phyloP scores from a whole-genome alignment of 164 flowering plant species.

The Chimonanthus praecox region DNA sequence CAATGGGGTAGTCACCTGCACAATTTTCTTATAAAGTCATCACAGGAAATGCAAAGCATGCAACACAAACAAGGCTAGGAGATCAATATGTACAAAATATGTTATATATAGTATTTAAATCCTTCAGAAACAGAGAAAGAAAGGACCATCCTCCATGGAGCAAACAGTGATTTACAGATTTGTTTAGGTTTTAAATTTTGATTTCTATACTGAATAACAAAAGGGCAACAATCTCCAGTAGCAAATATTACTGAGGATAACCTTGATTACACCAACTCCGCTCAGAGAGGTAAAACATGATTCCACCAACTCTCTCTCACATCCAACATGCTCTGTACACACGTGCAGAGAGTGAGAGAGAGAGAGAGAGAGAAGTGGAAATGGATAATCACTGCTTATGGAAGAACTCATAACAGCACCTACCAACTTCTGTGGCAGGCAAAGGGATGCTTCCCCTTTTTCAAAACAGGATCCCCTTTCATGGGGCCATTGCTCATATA shows the following conservation, averaged over 20 bases:
- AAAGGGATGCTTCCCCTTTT: neutral
- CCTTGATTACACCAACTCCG: too few relatives aligned
- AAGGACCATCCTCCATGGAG: neutral
- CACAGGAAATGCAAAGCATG: neutral
- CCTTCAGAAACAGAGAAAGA: neutral
- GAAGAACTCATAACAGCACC: neutral
- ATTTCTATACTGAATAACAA: too few relatives aligned
- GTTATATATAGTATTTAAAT: neutral
- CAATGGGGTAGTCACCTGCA: constrained; percentile 92
- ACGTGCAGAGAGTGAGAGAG: too few relatives aligned
- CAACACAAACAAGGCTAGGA: neutral
- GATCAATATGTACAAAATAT: neutral
- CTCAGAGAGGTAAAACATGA: too few relatives aligned
- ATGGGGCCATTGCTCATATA: neutral
- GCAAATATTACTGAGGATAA: neutral
- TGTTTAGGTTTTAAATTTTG: neutral
- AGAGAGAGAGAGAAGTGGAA: too few relatives aligned
- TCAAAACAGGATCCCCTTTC: neutral
- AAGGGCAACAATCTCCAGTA: neutral
- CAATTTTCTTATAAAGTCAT: neutral
- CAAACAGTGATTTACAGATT: neutral
- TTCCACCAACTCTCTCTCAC: too few relatives aligned
- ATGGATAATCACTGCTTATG: too few relatives aligned
- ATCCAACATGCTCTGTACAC: too few relatives aligned
- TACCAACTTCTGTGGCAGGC: neutral